Evolutionary conservation across 2,329 filamentous ascomycete species (phyloP), one percentile per base, ranked within the genome.

Genomic region (Dothideomycetes sp.): DNA sequence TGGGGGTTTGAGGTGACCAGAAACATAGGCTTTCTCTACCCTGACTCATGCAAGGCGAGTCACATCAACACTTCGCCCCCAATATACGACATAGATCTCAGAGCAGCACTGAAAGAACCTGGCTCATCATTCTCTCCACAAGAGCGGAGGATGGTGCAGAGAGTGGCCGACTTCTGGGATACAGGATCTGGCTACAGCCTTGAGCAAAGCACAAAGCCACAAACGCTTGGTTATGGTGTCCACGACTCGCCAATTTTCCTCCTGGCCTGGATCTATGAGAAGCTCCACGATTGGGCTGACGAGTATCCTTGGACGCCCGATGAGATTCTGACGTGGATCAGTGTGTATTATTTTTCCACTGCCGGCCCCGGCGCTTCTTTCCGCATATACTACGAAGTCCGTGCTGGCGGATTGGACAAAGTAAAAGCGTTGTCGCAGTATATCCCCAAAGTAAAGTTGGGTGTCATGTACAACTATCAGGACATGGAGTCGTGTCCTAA

Each of bases 221-320:
- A 84, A 37, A 89, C 84, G 0, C 54, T 88, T 0, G 79, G 78
- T 0, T 84, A 84, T 52, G 76, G 68, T 0, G 65, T 88, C 3
- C 68, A 74, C 1, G 82, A 88, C 54, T 79, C 72, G 4, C 84
- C 84, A 0, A 72, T 83, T 0, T 81, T 73, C 0, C 62, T 86
- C 3, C 65, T 89, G 1, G 75, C 81, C 0, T 91, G 84, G 84
- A 78, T 89, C 22, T 82, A 83, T 49, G 84, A 89, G 60, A 89
- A 89, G 56, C 62, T 89, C 27, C 75, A 80, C 49, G 78, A 83
- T 50, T 89, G 84, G 84, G 76, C 76, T 0, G 82, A 88, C 51
- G 52, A 52, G 0, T 86, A 86, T 53, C 63, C 72, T 0, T 88
- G 82, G 82, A 80, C 75, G 0, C 78, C 84, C 45, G 81, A 87